Evolutionary conservation across 1,284 basidiomycete genomes (phyloP).

Genomic region (Cutaneotrichosporon daszewskae): DNA sequence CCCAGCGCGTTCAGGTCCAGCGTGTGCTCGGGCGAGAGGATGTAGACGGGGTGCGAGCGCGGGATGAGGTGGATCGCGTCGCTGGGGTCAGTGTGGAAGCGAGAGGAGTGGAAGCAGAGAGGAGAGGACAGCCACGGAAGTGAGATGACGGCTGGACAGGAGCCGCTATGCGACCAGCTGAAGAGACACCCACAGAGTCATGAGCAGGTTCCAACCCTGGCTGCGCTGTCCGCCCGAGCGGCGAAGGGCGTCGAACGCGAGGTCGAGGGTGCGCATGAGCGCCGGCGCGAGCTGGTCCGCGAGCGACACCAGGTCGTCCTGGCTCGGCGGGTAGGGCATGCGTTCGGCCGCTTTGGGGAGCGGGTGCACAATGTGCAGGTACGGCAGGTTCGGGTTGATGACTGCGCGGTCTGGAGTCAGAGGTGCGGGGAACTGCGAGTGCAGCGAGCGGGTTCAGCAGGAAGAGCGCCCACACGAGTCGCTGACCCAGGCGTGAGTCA

Average conservation of each 20-base stretch:
- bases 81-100: constrained; percentile 22
- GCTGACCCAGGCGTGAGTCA: no score
- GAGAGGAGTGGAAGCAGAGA: background rate
- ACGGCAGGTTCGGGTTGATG: constrained; percentile 60
- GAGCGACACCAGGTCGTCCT: constrained; percentile 47
- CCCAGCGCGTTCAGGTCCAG: constrained; percentile 75
- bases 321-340: constrained; percentile 51
- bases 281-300: constrained; percentile 57
- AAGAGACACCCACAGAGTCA: constrained; percentile 52
- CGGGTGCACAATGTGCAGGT: constrained; percentile 66
- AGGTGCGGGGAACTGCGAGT: no score
- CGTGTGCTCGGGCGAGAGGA: constrained; percentile 21
- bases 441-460: no score
- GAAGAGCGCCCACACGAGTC: no score
- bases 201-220: constrained; percentile 65
- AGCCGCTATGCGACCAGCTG: background rate
- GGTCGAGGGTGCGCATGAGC: constrained; percentile 69
- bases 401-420: constrained; percentile 62
- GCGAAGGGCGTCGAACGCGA: constrained; percentile 62
- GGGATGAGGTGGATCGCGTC: constrained; percentile 80
- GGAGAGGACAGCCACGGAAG: background rate
- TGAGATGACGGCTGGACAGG: background rate
- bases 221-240: constrained; percentile 28
- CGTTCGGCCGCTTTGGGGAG: constrained; percentile 48
- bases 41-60: constrained; percentile 50